Evolutionary conservation across 345 rosid species (phyloP), one percentile per base, ranked within the genome.

Genomic region (Moringa oleifera): DNA sequence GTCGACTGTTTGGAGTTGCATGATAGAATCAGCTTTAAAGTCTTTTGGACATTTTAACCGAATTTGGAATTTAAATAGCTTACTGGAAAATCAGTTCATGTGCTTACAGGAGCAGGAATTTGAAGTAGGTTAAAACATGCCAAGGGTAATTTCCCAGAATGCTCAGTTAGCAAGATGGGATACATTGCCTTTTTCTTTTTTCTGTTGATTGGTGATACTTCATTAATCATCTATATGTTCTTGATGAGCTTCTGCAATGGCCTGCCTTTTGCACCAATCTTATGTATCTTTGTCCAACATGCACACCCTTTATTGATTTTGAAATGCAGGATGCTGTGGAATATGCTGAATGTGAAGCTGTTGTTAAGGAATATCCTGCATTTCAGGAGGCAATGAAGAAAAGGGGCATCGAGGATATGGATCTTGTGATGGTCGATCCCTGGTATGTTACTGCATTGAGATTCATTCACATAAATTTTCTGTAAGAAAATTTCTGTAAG

Each of bases 341-440:
- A 65, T 85, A 83, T 71, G 90, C 89, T 61, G 87, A 85, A 71
- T 87, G 89, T 71, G 91, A 87, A 74, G 87, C 89, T 69, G 77
- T 72, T 64, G 95, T 85, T 47, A 87, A 87, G 71, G 85, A 81
- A 45, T 85, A 68, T 55, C 80, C 85, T 65, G 82, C 79, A 47
- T 85, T 87, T 59, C 71, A 62, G 61, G 95, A 87, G 73, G 95
- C 91, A 66, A 85, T 87, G 88, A 85, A 70, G 74, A 83, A 75
- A 70, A 81, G 95, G 68, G 95, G 90, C 57, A 81, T 87, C 45
- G 87, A 77, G 49, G 90, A 87, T 64, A 76, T 87, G 88, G 95
- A 85, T 36, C 88, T 87, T 67, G 82, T 87, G 50, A 84, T 85
- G 95, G 91, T 85, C 59, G 89, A 85, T 75, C 80, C 89, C 25